phyloP scores from a whole-genome alignment of 306 rosid species.

The Cajanus cajan region DNA sequence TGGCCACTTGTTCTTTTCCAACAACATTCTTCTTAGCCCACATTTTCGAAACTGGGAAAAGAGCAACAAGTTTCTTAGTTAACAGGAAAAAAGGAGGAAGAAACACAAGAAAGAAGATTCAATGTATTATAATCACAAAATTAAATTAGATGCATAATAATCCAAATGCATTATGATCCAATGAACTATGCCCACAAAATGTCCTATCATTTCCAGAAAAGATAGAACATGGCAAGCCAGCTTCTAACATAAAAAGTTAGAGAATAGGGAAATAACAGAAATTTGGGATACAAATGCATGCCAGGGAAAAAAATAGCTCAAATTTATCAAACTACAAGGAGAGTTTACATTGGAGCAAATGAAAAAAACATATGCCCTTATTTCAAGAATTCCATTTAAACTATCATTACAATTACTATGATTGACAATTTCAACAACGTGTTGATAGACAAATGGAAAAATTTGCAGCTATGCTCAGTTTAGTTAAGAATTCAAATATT shows the following conservation, averaged over 20 bases:
- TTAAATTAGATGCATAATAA: background rate
- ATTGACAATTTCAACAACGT: background rate
- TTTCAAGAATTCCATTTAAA: too few relatives aligned
- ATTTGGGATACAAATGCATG: background rate
- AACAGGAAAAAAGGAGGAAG: background rate
- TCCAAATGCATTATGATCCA: slow-evolving; percentile 6
- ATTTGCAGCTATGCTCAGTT: background rate
- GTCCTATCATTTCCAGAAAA: too few relatives aligned
- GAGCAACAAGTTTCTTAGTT: slow-evolving; percentile 10
- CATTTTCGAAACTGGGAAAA: slow-evolving; percentile 57
- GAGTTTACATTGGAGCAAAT: background rate
- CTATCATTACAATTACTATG: too few relatives aligned
- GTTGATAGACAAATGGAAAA: background rate
- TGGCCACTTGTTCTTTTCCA: slow-evolving; percentile 82
- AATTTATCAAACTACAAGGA: slow-evolving; percentile 3
- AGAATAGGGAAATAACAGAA: too few relatives aligned
- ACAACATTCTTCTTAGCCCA: slow-evolving; percentile 80
- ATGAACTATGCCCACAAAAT: too few relatives aligned
- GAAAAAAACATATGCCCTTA: background rate
- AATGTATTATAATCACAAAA: slow-evolving; percentile 6
- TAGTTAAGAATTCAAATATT: background rate
- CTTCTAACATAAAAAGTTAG: too few relatives aligned
- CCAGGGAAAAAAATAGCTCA: slow-evolving; percentile 9
- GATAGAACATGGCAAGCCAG: too few relatives aligned
- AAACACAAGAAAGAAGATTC: background rate